phyloP scores from a whole-genome alignment of 306 rosid species.

The Castanea sativa region DNA sequence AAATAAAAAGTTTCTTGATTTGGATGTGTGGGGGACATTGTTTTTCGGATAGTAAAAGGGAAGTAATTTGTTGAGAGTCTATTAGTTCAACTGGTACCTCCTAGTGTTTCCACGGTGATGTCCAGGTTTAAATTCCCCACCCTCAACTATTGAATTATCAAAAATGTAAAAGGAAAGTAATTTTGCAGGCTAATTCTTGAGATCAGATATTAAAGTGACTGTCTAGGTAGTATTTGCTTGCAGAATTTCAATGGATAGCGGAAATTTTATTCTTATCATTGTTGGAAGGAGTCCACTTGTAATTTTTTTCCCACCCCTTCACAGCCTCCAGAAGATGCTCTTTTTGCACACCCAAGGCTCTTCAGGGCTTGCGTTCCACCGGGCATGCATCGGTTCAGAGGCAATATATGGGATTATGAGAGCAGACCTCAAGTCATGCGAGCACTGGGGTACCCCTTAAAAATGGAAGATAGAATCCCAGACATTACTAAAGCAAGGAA shows the following conservation, averaged over 20 bases:
- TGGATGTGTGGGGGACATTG: neutral
- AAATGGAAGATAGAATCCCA: slow-evolving; percentile 61
- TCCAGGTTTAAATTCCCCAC: no score
- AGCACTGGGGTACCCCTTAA: slow-evolving; percentile 71
- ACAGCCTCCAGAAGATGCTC: slow-evolving; percentile 98
- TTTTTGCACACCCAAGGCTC: slow-evolving; percentile 89
- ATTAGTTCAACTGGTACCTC: no score
- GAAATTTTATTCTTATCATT: neutral
- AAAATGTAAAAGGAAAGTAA: neutral
- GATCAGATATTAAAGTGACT: neutral
- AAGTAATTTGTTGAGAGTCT: neutral
- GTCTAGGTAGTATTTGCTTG: neutral
- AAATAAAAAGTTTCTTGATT: no score
- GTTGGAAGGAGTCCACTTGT: slow-evolving; percentile 12
- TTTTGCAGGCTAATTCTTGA: neutral
- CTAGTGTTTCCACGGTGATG: no score
- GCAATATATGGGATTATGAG: slow-evolving; percentile 93
- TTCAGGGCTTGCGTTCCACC: slow-evolving; percentile 97
- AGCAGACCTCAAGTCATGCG: slow-evolving; percentile 72
- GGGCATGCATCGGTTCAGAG: slow-evolving; percentile 94
- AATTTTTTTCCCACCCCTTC: slow-evolving; percentile 28
- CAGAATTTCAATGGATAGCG: neutral
- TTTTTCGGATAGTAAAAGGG: neutral
- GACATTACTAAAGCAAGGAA: slow-evolving; percentile 82
- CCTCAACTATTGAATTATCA: no score